Evolutionary conservation across 352 stramenopile species (phyloP).

Genomic region (Pythium plurisporium): DNA sequence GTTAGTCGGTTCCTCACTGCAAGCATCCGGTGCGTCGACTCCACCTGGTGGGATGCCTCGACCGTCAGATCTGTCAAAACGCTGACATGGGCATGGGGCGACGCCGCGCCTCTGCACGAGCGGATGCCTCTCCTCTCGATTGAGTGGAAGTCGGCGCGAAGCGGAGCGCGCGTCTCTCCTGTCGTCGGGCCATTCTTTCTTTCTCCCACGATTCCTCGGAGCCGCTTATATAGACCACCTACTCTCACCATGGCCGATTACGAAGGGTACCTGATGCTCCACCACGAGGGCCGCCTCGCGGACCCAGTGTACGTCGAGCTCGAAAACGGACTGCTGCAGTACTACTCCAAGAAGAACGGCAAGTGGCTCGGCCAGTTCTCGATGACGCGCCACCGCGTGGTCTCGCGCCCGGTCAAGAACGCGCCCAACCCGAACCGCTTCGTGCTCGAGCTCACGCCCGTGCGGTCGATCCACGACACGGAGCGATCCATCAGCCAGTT

Average conservation of each 20-base stretch:
- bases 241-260: conserved; percentile 62
- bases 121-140: background rate
- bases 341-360: conserved; percentile 69
- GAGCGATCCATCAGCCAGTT: conserved; percentile 67
- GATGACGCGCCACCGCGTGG: conserved; percentile 67
- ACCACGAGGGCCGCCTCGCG: conserved; percentile 37
- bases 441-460: conserved; percentile 60
- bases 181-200: background rate
- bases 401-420: conserved; percentile 37
- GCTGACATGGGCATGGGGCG: background rate
- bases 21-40: background rate
- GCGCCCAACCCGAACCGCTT: conserved; percentile 60
- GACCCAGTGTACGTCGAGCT: conserved; percentile 81
- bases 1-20: background rate
- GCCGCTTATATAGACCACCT: background rate
- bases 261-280: conserved; percentile 73
- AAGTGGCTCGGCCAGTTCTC: conserved; percentile 66
- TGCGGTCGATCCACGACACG: conserved; percentile 72
- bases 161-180: background rate
- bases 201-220: conserved; percentile 1
- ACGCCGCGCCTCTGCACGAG: background rate
- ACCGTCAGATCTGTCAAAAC: background rate
- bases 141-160: background rate
- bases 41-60: background rate
- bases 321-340: conserved; percentile 61